phyloP scores from a whole-genome alignment of 2,329 filamentous ascomycete genomes.

The Grosmannia serpens region DNA sequence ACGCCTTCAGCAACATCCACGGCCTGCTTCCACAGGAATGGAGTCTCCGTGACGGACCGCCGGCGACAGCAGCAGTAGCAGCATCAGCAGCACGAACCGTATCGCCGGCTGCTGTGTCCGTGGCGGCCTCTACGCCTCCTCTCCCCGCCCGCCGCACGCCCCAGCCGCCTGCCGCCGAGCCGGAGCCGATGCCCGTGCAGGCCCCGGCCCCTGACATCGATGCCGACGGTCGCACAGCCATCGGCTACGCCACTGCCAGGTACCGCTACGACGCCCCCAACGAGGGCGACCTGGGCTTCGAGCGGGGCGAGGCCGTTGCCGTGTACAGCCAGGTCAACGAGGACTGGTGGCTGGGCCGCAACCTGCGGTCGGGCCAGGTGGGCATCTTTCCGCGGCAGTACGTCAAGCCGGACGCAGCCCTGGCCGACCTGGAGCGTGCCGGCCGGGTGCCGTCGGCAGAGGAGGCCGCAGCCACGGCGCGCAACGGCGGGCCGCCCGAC shows the following conservation, averaged over 20 bases:
- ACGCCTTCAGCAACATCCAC: conserved; percentile 64
- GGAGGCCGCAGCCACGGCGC: not conserved
- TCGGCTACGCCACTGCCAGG: conserved; percentile 67
- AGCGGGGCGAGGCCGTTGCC: conserved; percentile 67
- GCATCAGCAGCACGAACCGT: conserved; percentile 22
- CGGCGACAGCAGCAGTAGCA: conserved; percentile 4
- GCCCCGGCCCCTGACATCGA: not conserved
- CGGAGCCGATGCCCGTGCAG: conserved; percentile 24
- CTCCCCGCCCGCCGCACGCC: conserved; percentile 25
- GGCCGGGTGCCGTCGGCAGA: conserved; percentile 7
- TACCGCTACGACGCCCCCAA: conserved; percentile 75
- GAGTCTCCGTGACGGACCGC: conserved; percentile 37
- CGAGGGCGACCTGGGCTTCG: conserved; percentile 68
- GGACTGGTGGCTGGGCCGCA: conserved; percentile 93
- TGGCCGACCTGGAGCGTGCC: conserved; percentile 9
- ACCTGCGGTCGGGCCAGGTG: conserved; percentile 69
- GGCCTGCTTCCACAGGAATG: conserved; percentile 63
- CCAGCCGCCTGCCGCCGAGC: conserved; percentile 23
- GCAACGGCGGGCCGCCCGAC: not conserved
- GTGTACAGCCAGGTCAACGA: conserved; percentile 91
- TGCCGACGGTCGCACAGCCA: conserved; percentile 39
- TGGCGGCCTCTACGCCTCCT: conserved; percentile 8
- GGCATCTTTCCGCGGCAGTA: conserved; percentile 95
- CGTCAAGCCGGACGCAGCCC: conserved; percentile 50
- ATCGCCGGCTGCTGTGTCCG: conserved; percentile 17